Percentiles rank a stretch among this genome's conserved stretches.
phyloP scores from a whole-genome alignment of 1,284 basidiomycete species.

The Pseudozyma flocculosa region DNA sequence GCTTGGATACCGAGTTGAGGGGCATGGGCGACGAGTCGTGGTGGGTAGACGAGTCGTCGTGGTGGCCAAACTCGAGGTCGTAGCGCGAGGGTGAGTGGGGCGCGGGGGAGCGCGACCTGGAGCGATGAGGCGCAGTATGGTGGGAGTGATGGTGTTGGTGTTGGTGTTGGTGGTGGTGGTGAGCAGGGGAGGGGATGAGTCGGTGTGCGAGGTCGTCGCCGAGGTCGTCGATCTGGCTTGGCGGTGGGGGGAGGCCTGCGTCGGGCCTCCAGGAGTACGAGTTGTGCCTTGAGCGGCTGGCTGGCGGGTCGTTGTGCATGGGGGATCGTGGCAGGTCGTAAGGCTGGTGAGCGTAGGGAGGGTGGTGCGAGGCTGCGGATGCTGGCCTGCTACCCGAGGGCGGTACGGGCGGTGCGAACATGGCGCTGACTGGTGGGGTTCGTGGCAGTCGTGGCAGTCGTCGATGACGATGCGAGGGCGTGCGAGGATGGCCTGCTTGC shows the following conservation, averaged over 20 bases:
- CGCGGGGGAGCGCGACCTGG: constrained; percentile 15
- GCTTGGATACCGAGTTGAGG: constrained; percentile 49
- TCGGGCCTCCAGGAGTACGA: constrained; percentile 41
- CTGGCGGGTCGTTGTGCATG: constrained; percentile 1
- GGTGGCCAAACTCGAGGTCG: constrained; percentile 25
- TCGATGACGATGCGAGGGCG: too few species aligned
- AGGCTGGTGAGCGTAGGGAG: constrained; percentile 6
- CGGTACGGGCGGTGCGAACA: constrained; percentile 36
- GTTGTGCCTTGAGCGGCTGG: constrained; percentile 6
- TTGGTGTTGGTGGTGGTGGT: not conserved
- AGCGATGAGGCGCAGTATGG: constrained; percentile 4
- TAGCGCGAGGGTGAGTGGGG: constrained; percentile 19
- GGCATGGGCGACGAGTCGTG: constrained; percentile 28
- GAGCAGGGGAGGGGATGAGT: constrained; percentile 4
- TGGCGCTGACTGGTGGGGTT: constrained; percentile 3
- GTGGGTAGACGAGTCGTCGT: constrained; percentile 16
- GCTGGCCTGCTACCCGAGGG: constrained; percentile 16
- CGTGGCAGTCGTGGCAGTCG: too few species aligned
- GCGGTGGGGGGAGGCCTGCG: constrained; percentile 42
- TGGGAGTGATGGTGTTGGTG: constrained; percentile 2
- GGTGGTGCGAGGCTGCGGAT: constrained; percentile 20
- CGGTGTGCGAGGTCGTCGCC: constrained; percentile 23
- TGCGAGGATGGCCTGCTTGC: too few species aligned
- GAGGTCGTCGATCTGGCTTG: constrained; percentile 27
- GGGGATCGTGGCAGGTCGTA: constrained; percentile 20